A percentile compares a stretch with the other conserved stretches of the same genome.
Conservation (phyloP, 2,329 filamentous ascomycete species). For the Penicillium sp. region DNA sequence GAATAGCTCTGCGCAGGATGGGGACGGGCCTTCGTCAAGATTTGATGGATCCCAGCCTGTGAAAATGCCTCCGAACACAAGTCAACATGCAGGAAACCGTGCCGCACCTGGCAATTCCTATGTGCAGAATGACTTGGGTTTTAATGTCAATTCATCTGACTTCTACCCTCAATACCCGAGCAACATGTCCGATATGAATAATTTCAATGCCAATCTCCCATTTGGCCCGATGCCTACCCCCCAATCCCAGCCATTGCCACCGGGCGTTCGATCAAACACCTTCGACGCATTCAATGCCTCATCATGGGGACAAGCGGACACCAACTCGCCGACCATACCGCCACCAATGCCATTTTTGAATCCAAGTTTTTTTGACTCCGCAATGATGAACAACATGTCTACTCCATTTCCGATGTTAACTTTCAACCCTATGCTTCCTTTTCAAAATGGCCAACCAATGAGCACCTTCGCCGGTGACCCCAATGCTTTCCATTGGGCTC, state of each 20-base stretch:
- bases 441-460: conserved; percentile 13
- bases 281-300: conserved; percentile 8
- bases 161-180: not conserved
- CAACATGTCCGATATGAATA: not conserved
- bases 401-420: conserved; percentile 11
- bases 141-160: not conserved
- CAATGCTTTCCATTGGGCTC: not conserved
- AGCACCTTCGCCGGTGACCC: conserved; percentile 8
- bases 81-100: not conserved
- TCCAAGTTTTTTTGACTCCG: conserved; percentile 5
- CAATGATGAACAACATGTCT: conserved; percentile 1
- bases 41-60: not conserved
- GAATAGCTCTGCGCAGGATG: conserved; percentile 2
- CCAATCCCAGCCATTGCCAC: not conserved
- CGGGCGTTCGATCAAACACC: not conserved
- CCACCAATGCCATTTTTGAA: conserved; percentile 9
- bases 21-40: not conserved
- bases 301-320: conserved; percentile 2
- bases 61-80: not conserved
- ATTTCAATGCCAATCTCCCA: too few relatives aligned
- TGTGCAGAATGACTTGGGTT: not conserved
- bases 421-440: conserved; percentile 8
- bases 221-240: too few relatives aligned
- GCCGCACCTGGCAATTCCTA: not conserved
- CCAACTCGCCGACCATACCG: not conserved